Evolutionary conservation across 768 basidiomycete genomes (phyloP), one percentile per base, ranked within the genome.

Genomic region (Suillus placidus): DNA sequence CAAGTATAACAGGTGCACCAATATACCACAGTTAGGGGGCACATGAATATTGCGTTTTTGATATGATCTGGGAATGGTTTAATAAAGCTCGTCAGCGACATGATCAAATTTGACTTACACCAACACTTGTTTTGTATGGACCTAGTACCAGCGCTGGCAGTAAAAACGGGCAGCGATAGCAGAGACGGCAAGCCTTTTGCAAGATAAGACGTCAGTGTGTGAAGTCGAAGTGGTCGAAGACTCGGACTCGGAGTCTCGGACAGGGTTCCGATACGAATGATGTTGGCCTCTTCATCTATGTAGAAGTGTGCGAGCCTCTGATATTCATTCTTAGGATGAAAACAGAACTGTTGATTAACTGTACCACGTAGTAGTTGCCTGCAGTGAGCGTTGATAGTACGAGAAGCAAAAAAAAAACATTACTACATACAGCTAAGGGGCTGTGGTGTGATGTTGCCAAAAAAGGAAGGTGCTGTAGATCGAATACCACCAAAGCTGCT

Each of bases 391-490:
- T 49, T 49, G 23, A 5, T 49, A 37, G 9, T 7, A 23, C 23
- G 26, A 2, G 26, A 26, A 26, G 47, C 37, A 12, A 9, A 20
- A 35, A 37, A 35, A 37, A 56, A 37, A 20, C 52, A 20, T 52
- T 37, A 4, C 37, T 54, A 30, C 47, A 55, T 16, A 23, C 38
- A 30, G 20, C 20, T 4, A 9, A 9, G 18, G 9, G 9, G 43
- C 18, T 55, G 52, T 37, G 49, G 20, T 56, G 61, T 42, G 10
- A 58, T 34, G 16, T 61, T 26, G 64, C 69, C 63, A 8, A 68
- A 74, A 68, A 55, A 70, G 71, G 76, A 69, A 76, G 37, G 74
- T 72, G 62, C 67, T 70, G 68, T 74, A 68, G 76, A 71, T 68
- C 61, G 66, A 60, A 34, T 55, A 34, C 32, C 32, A 34, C 54